Base-by-base conservation (phyloP, 257 asterid genomes). In the Haberlea rhodopensis region DNA sequence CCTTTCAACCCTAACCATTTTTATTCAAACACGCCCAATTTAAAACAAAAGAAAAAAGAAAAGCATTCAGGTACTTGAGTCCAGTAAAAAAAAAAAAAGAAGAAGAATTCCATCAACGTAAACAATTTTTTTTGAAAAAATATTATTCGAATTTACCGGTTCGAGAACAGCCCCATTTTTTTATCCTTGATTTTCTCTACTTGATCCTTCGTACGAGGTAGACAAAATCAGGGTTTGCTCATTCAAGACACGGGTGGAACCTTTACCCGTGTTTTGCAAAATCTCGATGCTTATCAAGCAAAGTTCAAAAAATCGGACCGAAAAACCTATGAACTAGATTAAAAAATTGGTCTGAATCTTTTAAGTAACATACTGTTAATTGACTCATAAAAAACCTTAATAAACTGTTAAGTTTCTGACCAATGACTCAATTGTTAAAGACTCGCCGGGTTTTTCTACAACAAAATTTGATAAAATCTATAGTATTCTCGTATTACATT, bases 81-180 rank as follows among this genome's bases (percentile, higher is more conserved):
- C 65, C 69, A 67, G 27, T 70, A n/a, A 49, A 63, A 37, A 64
- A 25, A 68, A 0, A 43, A 25, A n/a, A n/a, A n/a, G n/a, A n/a
- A n/a, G 13, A 51, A 59, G 5, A 4, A 67, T 6, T 16, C 4
- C 8, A 27, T 3, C n/a, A 16, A 21, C 21, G 21, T 26, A 15
- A 3, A 23, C 10, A 57, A 24, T n/a, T n/a, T 2, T 21, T 13
- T 1, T 16, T n/a, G n/a, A n/a, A 29, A 66, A 2, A 66, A 49
- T 28, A 2, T 6, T 34, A 40, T 26, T 25, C 29, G 20, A 68
- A 24, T n/a, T 28, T 53, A 82, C 87, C 87, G 74, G 27, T 82
- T 82, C 11, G 87, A 82, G 68, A 82, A 80, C 79, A 82, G 69
- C 76, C 87, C 87, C 87, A 82, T n/a, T 19, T n/a, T 4, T 16